Percentiles rank a stretch among this genome's conserved stretches.
Evolutionary conservation across 306 rosid genomes (phyloP).

Genomic region (Prunus dulcis): DNA sequence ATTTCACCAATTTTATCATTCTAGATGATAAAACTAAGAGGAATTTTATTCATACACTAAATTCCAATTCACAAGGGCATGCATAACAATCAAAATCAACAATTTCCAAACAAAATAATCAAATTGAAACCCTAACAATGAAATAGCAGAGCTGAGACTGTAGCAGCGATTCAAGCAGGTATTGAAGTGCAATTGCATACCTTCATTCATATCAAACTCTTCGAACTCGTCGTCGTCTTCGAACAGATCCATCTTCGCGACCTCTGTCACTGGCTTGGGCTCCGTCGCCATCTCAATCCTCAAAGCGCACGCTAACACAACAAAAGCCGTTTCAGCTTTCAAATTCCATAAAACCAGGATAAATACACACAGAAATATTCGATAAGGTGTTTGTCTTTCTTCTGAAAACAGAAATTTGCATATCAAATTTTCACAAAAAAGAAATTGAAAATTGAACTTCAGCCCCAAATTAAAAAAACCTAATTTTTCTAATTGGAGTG

Average conservation of each 20-base stretch:
- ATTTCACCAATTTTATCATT: not conserved
- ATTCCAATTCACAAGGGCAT: not conserved
- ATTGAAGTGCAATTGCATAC: slow-evolving; percentile 18
- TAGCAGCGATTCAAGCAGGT: not conserved
- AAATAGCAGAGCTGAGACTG: not conserved
- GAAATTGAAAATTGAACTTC: not conserved
- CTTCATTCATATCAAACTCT: slow-evolving; percentile 66
- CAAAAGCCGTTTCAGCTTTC: not conserved
- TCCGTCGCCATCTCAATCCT: slow-evolving; percentile 57
- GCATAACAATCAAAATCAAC: not conserved
- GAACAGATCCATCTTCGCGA: slow-evolving; percentile 76
- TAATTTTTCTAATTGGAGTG: not conserved
- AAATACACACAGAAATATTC: not conserved
- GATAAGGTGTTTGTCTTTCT: not conserved
- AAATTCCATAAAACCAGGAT: not conserved
- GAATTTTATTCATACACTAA: not conserved
- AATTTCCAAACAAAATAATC: not conserved
- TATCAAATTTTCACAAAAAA: no score
- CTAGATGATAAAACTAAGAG: not conserved
- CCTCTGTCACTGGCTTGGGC: slow-evolving; percentile 58
- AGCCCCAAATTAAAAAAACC: slow-evolving; percentile 9
- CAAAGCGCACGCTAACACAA: slow-evolving; percentile 18
- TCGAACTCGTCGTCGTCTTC: slow-evolving; percentile 86
- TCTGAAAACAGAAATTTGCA: not conserved
- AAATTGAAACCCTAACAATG: not conserved